These are phyloP conservation scores for Zygotorulaspora sp. DNA, from an alignment of 805 yeast genomes.

Conservation along the genomic window DNA sequence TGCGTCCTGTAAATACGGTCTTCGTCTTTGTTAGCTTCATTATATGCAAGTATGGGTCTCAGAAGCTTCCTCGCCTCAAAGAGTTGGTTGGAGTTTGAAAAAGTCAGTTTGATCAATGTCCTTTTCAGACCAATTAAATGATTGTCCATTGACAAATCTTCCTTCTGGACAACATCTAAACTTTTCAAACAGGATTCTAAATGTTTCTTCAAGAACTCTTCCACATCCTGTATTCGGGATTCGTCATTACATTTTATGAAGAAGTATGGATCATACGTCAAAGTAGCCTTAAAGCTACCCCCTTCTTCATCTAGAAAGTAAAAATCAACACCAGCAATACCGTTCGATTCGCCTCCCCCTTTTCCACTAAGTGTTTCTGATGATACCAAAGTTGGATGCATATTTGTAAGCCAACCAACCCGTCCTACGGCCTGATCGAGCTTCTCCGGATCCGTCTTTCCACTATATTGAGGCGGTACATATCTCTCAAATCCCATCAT, in stretches of 20 bases:
- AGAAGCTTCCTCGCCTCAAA: conserved; percentile 66
- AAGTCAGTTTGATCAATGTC: conserved; percentile 60
- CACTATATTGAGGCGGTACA: conserved; percentile 57
- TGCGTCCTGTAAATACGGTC: conserved; percentile 52
- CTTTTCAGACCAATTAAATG: conserved; percentile 76
- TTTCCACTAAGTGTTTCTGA: conserved; percentile 36
- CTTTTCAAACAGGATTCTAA: conserved; percentile 62
- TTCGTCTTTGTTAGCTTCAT: conserved; percentile 55
- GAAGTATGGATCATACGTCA: conserved; percentile 84
- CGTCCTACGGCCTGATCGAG: conserved; percentile 27
- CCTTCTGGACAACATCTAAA: conserved; percentile 55
- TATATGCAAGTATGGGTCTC: conserved; percentile 65
- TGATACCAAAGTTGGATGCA: conserved; percentile 80
- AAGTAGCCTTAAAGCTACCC: conserved; percentile 84
- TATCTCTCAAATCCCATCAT: conserved; percentile 85
- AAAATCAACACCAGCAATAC: conserved; percentile 85
- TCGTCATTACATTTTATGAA: conserved; percentile 54
- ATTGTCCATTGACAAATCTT: conserved; percentile 77
- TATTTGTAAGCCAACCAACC: conserved; percentile 86
- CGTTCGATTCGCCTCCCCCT: conserved; percentile 32
- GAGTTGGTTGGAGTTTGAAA: conserved; percentile 71
- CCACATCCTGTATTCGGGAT: conserved; percentile 56
- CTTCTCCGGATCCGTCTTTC: conserved; percentile 14
- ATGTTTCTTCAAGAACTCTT: conserved; percentile 68
- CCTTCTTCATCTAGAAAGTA: conserved; percentile 96